Percentiles rank a stretch among this genome's conserved stretches.
Evolutionary conservation across 23 red algal species (phyloP).

Genomic region (Gracilaria gracilis): DNA sequence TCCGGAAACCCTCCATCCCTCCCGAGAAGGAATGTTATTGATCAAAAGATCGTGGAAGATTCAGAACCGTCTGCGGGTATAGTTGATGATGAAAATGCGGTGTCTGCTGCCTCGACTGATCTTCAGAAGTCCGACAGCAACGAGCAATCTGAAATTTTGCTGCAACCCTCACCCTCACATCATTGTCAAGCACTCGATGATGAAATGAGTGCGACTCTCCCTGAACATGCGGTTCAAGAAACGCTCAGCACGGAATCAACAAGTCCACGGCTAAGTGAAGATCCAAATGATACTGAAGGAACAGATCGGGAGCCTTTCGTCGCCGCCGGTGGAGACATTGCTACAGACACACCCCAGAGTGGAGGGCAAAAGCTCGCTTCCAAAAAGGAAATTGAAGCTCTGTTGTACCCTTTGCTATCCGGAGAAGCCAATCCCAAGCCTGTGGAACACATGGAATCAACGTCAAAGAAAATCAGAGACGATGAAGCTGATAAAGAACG

Average conservation of each 20-base stretch:
- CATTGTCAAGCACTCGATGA: not conserved
- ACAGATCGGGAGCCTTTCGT: not conserved
- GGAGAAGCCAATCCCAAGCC: not conserved
- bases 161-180: not conserved
- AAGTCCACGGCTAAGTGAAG: not conserved
- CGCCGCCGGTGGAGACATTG: not conserved
- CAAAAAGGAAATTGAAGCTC: not conserved
- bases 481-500: not conserved
- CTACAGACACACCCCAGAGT: not conserved
- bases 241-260: not conserved
- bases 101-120: not conserved
- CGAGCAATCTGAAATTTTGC: not conserved
- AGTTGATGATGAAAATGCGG: not conserved
- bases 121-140: not conserved
- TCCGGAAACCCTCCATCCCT: not conserved
- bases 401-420: not conserved
- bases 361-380: not conserved
- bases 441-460: not conserved
- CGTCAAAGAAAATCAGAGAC: not conserved
- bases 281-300: not conserved
- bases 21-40: too few species aligned
- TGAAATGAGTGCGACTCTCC: not conserved
- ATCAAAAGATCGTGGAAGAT: too few species aligned
- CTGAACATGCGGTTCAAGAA: not conserved
- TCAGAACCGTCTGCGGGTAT: too few species aligned